These are phyloP conservation scores for Apiospora saccharicola DNA, from an alignment of 2,329 filamentous ascomycete genomes.

Conservation along the genomic window DNA sequence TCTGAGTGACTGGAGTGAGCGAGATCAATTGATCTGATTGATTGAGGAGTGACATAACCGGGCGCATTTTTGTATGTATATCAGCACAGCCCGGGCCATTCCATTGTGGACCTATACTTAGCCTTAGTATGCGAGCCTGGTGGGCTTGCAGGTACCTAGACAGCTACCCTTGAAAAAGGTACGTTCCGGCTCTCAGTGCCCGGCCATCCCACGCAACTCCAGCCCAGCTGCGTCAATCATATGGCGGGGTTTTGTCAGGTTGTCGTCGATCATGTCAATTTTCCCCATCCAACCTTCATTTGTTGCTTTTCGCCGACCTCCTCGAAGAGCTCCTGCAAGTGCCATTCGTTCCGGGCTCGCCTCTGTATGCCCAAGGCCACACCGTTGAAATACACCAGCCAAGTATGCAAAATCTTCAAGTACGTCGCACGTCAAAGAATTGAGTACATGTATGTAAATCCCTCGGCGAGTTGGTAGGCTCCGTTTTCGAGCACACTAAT, in stretches of 20 bases:
- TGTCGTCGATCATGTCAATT: neutral
- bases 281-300: neutral
- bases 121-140: neutral
- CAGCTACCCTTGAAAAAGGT: neutral
- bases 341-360: neutral
- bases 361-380: neutral
- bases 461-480: neutral
- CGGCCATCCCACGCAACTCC: neutral
- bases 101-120: neutral
- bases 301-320: neutral
- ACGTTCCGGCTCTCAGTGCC: too few species aligned
- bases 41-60: neutral
- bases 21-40: neutral
- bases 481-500: neutral
- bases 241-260: neutral
- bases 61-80: neutral
- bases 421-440: neutral
- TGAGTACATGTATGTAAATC: neutral
- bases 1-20: neutral
- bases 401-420: neutral
- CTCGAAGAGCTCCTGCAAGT: neutral
- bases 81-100: neutral
- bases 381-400: neutral
- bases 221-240: neutral
- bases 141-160: neutral